Evolutionary conservation across 2,329 filamentous ascomycete genomes (phyloP).

Genomic region (Monilinia vaccinii-corymbosi): DNA sequence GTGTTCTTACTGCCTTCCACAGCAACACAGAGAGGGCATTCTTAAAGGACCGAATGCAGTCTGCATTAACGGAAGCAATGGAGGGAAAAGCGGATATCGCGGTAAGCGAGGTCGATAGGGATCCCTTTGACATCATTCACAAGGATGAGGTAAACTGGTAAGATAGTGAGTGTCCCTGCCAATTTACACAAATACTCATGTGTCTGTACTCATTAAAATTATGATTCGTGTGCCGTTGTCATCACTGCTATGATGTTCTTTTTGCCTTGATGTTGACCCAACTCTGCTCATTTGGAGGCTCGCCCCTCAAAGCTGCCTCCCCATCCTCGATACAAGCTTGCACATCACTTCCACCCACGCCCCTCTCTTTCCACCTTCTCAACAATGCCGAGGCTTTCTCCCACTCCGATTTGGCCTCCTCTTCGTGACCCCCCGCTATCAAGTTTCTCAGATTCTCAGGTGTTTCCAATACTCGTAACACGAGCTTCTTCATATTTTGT

Average conservation of each 20-base stretch:
- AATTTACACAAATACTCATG: neutral
- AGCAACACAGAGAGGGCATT: slow-evolving; percentile 88
- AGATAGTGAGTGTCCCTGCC: neutral
- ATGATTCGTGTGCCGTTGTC: neutral
- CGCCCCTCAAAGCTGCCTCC: slow-evolving; percentile 27
- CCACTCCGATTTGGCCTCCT: slow-evolving; percentile 49
- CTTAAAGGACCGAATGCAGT: slow-evolving; percentile 59
- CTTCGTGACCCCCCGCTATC: slow-evolving; percentile 48
- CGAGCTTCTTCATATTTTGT: slow-evolving; percentile 17
- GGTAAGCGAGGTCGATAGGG: slow-evolving; percentile 71
- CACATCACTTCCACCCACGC: slow-evolving; percentile 28
- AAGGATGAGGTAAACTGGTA: slow-evolving; percentile 9
- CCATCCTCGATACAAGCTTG: slow-evolving; percentile 29
- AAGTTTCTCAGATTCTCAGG: slow-evolving; percentile 43
- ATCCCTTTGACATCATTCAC: slow-evolving; percentile 73
- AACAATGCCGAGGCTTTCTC: slow-evolving; percentile 19
- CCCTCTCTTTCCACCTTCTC: slow-evolving; percentile 27
- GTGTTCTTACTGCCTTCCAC: slow-evolving; percentile 80
- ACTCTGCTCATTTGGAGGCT: slow-evolving; percentile 18
- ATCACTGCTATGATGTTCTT: slow-evolving; percentile 12
- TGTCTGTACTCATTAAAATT: neutral
- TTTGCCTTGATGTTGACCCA: slow-evolving; percentile 19
- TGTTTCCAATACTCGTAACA: slow-evolving; percentile 21
- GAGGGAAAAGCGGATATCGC: slow-evolving; percentile 55
- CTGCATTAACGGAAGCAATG: slow-evolving; percentile 48